Evolutionary conservation across 768 basidiomycete genomes (phyloP), one percentile per base, ranked within the genome.

Genomic region (Xerocomus potaroensis): DNA sequence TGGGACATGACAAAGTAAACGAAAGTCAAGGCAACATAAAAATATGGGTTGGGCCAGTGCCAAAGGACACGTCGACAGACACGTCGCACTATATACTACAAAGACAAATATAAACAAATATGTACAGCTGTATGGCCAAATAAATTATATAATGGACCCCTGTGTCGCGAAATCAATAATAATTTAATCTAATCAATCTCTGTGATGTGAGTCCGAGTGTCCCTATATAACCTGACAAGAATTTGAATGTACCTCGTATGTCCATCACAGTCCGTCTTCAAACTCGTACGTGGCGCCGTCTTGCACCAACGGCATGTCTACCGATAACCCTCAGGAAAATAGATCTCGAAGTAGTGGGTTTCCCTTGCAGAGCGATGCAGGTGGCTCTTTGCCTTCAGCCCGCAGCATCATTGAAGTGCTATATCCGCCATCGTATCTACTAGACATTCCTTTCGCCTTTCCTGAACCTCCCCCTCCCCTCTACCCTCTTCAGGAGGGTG

Each of bases 31-130:
- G 3, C 12, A 10, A 60, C n/a, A 58, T 60, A 62, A 65, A 23
- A 47, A 54, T 60, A 64, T 15, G 33, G 12, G 47, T 48, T 43
- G 54, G 30, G 50, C 52, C 50, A 56, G 29, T 27, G 51, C 58
- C 10, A 29, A 30, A 29, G 9, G 43, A 57, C 62, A 66, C 64
- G 62, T 64, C 39, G 14, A 40, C 39, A 49, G 54, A 66, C 62
- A 63, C 62, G 62, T 64, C 22, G 50, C 49, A 59, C 59, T 62
- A 57, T 66, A 64, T 61, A 66, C 52, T n/a, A 65, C 50, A 62
- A 0, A 7, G 5, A 38, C 49, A 66, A 66, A 64, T 7, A 66
- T 23, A 6, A 10, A n/a, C 40, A 62, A 57, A 60, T 11, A 31
- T 1, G 10, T 8, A 2, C 9, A 38, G 16, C 23, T 24, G 22